A percentile compares a stretch with the other conserved stretches of the same genome.
phyloP scores from a whole-genome alignment of 148 eudicot species.

The Spergularia marina region DNA sequence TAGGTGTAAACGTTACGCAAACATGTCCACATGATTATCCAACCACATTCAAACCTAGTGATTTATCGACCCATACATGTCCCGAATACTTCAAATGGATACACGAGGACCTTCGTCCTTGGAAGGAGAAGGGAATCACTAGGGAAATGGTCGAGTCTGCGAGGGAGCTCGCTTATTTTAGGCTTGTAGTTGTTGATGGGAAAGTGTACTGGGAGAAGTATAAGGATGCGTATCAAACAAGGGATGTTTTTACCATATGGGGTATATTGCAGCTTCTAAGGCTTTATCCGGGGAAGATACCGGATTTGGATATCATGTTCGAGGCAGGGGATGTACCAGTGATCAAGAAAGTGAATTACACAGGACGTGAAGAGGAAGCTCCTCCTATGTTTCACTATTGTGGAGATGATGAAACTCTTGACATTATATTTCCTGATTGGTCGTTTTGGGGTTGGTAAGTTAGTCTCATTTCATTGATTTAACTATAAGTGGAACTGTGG shows the following conservation, averaged over 20 bases:
- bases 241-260: conserved; percentile 59
- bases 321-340: conserved; percentile 56
- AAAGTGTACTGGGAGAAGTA: conserved; percentile 42
- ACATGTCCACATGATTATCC: conserved; percentile 38
- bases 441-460: conserved; percentile 83
- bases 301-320: conserved; percentile 71
- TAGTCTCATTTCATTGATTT: not conserved
- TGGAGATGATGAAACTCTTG: conserved; percentile 47
- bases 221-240: conserved; percentile 41
- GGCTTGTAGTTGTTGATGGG: conserved; percentile 42
- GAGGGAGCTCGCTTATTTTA: conserved; percentile 25
- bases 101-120: conserved; percentile 46
- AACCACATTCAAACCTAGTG: conserved; percentile 12
- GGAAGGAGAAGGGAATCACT: conserved; percentile 43
- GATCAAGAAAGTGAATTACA: conserved; percentile 33
- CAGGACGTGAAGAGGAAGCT: conserved; percentile 25
- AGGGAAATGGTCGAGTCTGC: conserved; percentile 43
- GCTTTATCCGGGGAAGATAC: conserved; percentile 61
- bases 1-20: conserved; percentile 24
- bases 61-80: conserved; percentile 25
- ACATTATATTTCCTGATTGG: conserved; percentile 72
- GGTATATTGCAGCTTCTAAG: conserved; percentile 56
- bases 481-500: no score
- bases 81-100: conserved; percentile 56
- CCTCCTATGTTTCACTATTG: conserved; percentile 63